Percentiles rank a stretch among this genome's conserved stretches.
phyloP scores from a whole-genome alignment of 2,329 filamentous ascomycete genomes.

The Trichophyton simii region DNA sequence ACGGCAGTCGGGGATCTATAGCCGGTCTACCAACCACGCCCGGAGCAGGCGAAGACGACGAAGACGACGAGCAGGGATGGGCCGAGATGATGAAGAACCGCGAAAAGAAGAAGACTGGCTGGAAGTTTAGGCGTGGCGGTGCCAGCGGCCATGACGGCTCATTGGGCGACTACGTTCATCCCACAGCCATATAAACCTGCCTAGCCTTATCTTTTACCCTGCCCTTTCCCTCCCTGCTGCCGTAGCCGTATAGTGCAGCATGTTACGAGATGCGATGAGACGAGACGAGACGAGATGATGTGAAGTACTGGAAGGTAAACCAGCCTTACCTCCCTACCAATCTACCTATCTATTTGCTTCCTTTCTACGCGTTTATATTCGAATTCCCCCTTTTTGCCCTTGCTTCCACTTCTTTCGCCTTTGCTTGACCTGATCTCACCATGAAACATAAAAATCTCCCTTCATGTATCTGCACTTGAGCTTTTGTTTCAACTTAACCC shows the following conservation, averaged over 20 bases:
- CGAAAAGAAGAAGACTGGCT: conserved; percentile 37
- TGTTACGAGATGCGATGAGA: not conserved
- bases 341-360: not conserved
- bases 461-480: not conserved
- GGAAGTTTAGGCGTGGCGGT: conserved; percentile 33
- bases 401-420: too few species aligned
- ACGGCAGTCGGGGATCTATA: not conserved
- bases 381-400: too few species aligned
- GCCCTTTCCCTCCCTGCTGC: not conserved
- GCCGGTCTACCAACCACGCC: conserved; percentile 7
- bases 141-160: conserved; percentile 10
- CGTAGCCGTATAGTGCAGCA: not conserved
- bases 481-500: not conserved
- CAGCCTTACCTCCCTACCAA: not conserved
- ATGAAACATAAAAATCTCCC: not conserved
- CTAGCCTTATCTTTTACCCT: not conserved
- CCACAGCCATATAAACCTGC: conserved; percentile 19
- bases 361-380: not conserved
- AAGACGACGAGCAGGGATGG: conserved; percentile 41
- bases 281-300: not conserved
- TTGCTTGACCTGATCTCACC: not conserved
- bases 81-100: conserved; percentile 40
- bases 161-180: conserved; percentile 28
- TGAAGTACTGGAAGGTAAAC: not conserved
- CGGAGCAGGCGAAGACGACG: conserved; percentile 21